Conservation (phyloP, 768 basidiomycete species). For the Trametes coccinea region DNA sequence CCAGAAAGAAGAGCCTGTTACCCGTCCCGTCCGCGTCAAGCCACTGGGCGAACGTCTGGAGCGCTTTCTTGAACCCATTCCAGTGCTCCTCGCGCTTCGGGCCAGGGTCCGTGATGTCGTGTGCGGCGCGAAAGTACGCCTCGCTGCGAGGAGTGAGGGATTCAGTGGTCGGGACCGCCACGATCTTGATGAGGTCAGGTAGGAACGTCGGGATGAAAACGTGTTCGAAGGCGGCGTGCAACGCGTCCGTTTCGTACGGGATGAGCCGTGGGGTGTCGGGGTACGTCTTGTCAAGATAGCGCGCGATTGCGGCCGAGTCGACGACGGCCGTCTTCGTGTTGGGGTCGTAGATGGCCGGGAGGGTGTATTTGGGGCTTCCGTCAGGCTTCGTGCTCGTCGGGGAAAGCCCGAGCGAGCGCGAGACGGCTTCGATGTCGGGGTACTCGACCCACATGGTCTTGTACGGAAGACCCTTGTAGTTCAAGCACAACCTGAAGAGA, state of each 20-base stretch:
- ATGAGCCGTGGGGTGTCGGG: slow-evolving; percentile 37
- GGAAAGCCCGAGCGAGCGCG: slow-evolving; percentile 38
- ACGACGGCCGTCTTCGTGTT: slow-evolving; percentile 22
- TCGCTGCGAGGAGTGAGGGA: slow-evolving; percentile 38
- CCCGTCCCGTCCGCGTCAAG: slow-evolving; percentile 32
- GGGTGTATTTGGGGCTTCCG: slow-evolving; percentile 27
- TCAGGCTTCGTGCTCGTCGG: slow-evolving; percentile 34
- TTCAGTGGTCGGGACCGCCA: slow-evolving; percentile 10
- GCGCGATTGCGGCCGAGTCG: slow-evolving; percentile 32
- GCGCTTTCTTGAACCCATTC: slow-evolving; percentile 31
- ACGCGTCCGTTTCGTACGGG: slow-evolving; percentile 33
- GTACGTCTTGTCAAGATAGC: slow-evolving; percentile 32
- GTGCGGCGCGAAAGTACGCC: slow-evolving; percentile 40
- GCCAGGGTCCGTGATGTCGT: slow-evolving; percentile 32
- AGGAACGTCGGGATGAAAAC: slow-evolving; percentile 1
- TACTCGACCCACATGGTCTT: slow-evolving; percentile 54
- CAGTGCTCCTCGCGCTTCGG: slow-evolving; percentile 32
- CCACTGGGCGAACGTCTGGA: slow-evolving; percentile 33
- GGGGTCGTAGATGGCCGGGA: slow-evolving; percentile 34
- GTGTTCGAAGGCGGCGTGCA: slow-evolving; percentile 28
- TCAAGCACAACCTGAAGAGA: slow-evolving; percentile 32
- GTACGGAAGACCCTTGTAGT: slow-evolving; percentile 44
- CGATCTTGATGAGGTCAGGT: neutral
- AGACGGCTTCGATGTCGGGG: slow-evolving; percentile 44
- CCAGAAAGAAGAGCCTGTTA: slow-evolving; percentile 37